Percentiles rank a stretch among this genome's conserved stretches.
These are phyloP conservation scores for Aspergillus pseudoviridinutans DNA, from an alignment of 2,329 filamentous ascomycete species.

Conservation along the genomic window DNA sequence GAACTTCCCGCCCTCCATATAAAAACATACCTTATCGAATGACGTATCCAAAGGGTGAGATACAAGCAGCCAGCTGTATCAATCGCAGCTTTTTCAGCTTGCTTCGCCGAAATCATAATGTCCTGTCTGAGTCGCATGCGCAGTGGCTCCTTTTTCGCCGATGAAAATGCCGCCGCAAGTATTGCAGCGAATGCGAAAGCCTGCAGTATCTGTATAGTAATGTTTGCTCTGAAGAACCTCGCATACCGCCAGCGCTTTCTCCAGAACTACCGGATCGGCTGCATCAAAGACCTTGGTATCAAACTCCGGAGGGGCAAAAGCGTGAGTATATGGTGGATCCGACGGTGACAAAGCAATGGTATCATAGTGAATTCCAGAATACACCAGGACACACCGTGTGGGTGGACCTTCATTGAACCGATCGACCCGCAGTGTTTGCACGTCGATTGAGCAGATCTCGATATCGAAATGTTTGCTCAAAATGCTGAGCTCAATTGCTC, in stretches of 20 bases:
- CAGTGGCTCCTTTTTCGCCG: constrained; percentile 44
- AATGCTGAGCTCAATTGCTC: constrained; percentile 83
- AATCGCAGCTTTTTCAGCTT: constrained; percentile 17
- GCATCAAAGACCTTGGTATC: constrained; percentile 73
- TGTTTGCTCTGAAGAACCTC: constrained; percentile 64
- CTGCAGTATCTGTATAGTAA: constrained; percentile 85
- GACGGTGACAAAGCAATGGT: constrained; percentile 72
- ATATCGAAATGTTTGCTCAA: constrained; percentile 79
- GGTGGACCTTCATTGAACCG: constrained; percentile 72
- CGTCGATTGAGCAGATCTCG: constrained; percentile 81
- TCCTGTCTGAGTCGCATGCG: constrained; percentile 45
- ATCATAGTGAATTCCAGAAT: constrained; percentile 92
- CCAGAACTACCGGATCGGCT: constrained; percentile 51
- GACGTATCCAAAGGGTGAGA: not conserved
- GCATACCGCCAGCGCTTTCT: constrained; percentile 62
- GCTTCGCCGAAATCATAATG: constrained; percentile 50
- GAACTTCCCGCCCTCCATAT: not conserved
- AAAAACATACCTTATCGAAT: not conserved
- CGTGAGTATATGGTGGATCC: constrained; percentile 52
- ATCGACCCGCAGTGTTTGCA: constrained; percentile 64
- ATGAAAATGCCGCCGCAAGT: constrained; percentile 44
- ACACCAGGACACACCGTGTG: constrained; percentile 74
- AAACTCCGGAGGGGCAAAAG: constrained; percentile 63
- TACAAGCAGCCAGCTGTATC: not conserved
- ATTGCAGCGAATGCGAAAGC: constrained; percentile 75